A percentile compares a stretch with the other conserved stretches of the same genome.
phyloP scores from a whole-genome alignment of 495 filamentous ascomycete genomes.

The Penicillium argentinense region DNA sequence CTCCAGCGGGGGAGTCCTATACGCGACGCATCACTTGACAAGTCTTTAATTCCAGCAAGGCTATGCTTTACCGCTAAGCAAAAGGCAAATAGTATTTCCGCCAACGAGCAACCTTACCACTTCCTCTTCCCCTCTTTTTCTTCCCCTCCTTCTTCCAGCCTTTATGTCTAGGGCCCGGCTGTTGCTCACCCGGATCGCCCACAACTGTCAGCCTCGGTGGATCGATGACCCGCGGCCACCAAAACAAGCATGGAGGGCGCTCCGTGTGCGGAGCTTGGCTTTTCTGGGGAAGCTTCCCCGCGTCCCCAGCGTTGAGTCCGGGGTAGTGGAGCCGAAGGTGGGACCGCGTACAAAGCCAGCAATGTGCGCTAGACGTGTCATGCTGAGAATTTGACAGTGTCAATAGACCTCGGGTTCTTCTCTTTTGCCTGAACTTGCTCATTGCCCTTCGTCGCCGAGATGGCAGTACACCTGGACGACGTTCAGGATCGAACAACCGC shows the following conservation, averaged over 20 bases:
- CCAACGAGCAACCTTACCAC: too few relatives aligned
- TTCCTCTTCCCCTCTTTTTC: too few relatives aligned
- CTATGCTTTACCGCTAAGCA: too few relatives aligned
- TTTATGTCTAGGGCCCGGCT: not conserved
- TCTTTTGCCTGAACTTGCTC: too few relatives aligned
- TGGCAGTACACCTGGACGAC: constrained; percentile 20
- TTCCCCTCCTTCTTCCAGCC: too few relatives aligned
- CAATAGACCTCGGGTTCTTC: too few relatives aligned
- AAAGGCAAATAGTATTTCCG: too few relatives aligned
- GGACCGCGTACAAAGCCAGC: not conserved
- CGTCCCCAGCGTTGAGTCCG: too few relatives aligned
- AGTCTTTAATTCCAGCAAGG: too few relatives aligned
- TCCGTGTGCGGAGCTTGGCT: not conserved
- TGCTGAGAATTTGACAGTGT: too few relatives aligned
- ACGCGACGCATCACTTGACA: constrained; percentile 2
- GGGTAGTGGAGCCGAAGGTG: too few relatives aligned
- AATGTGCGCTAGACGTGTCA: not conserved
- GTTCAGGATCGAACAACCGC: constrained; percentile 10
- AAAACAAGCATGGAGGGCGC: not conserved
- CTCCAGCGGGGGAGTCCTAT: constrained; percentile 2
- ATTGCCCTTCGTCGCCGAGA: not conserved
- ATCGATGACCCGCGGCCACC: constrained; percentile 1
- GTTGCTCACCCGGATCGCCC: not conserved
- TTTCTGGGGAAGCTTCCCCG: not conserved
- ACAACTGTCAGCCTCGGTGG: not conserved